Evolutionary conservation across 2,329 filamentous ascomycete species (phyloP).

Genomic region (Monosporascus sp.): DNA sequence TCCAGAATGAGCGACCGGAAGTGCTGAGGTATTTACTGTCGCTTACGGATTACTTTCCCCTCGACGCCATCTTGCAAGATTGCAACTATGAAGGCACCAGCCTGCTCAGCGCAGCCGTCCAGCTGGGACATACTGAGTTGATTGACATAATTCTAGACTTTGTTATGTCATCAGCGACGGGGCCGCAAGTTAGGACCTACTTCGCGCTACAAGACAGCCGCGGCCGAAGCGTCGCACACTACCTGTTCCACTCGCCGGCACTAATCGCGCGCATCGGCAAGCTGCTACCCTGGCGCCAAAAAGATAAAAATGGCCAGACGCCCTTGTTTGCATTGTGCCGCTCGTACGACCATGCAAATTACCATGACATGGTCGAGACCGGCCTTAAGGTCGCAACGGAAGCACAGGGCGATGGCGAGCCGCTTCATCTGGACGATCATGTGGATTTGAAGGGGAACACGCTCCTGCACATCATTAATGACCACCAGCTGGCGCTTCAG

Average conservation of each 20-base stretch:
- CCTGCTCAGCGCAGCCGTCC: constrained; percentile 82
- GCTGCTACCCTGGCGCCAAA: constrained; percentile 80
- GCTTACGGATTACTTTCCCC: constrained; percentile 69
- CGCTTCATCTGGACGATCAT: constrained; percentile 88
- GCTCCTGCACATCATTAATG: constrained; percentile 89
- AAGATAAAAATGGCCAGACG: constrained; percentile 96
- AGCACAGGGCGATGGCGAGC: constrained; percentile 69
- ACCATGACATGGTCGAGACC: constrained; percentile 79
- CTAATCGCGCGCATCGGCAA: constrained; percentile 73
- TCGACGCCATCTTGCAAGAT: constrained; percentile 69
- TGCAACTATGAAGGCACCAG: constrained; percentile 87
- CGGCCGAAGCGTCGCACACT: constrained; percentile 89
- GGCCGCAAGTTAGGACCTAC: constrained; percentile 59
- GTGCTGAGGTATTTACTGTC: constrained; percentile 76
- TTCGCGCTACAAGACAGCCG: constrained; percentile 72
- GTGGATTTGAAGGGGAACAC: constrained; percentile 92
- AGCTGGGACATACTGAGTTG: constrained; percentile 69
- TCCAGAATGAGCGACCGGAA: constrained; percentile 65
- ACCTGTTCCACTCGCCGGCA: constrained; percentile 84
- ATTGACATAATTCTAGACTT: constrained; percentile 72
- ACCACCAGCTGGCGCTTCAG: constrained; percentile 66
- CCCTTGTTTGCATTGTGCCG: constrained; percentile 91
- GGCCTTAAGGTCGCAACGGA: constrained; percentile 69
- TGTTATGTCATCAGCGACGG: constrained; percentile 51
- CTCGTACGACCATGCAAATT: constrained; percentile 89